Evolutionary conservation across 768 basidiomycete species (phyloP), one percentile per base, ranked within the genome.

Genomic region (Erythrobasidium yunnanense): DNA sequence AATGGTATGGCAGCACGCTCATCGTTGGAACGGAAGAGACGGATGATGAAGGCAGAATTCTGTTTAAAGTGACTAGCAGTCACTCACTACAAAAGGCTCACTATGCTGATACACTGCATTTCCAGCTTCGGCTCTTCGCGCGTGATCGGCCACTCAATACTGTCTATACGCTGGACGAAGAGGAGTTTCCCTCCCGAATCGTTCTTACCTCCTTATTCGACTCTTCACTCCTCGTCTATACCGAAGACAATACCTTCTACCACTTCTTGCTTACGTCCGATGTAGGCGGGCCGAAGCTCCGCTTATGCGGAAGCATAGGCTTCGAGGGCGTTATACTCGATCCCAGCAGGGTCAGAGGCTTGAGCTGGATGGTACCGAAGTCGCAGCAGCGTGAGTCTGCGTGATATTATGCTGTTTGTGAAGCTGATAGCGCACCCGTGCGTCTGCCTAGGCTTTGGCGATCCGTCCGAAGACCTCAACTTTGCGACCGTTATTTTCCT

Each of bases 1-100:
- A 93, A 20, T 99, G 95, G 95, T 97, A 95, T 75, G 88, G 93
- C 68, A 91, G 93, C 74, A 87, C 96, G 8, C 80, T 99, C 58
- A 83, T 99, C 66, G 92, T 84, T 33, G 90, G 90, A 1, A 85
- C 90, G 23, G 93, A 96, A 73, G 81, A 84, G 17, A 81, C 84
- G 15, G 87, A 84, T 73, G 83, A 70, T 20, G 85, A 7, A 84
- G 86, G 75, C 86, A 88, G 81, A 88, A 85, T 49, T 20, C 78
- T 78, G 54, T 69, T 8, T 42, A 18, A 18, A n/a, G 66, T 35
- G 35, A 2, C 66, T 54, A 6, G 38, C 23, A 35, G 2, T 33
- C 35, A 35, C 15, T 11, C 33, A 20, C 20, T 34, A 29, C 30
- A 29, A 18, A 17, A 3, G 29, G 22, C 6, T 42, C 71, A 33